Percentiles rank a stretch among this genome's conserved stretches.
phyloP scores from a whole-genome alignment of 331 rosid genomes.

The Rhamnella rubrinervis region DNA sequence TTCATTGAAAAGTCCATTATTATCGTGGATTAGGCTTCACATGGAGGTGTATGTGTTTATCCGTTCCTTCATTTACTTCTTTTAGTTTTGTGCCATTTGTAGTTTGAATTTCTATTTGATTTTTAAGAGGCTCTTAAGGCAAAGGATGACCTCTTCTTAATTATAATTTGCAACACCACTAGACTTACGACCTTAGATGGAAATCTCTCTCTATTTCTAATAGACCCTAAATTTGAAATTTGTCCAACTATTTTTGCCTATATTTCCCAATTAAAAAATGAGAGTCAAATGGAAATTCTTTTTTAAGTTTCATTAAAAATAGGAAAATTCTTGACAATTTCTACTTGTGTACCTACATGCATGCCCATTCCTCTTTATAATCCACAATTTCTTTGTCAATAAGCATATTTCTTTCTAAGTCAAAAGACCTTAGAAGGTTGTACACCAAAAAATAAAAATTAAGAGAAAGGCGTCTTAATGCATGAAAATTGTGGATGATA shows the following conservation, averaged over 20 bases:
- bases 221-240: too few relatives aligned
- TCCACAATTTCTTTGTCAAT: conserved; percentile 6
- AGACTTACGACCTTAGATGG: too few relatives aligned
- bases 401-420: neutral
- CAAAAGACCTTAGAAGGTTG: neutral
- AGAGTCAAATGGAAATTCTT: neutral
- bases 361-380: conserved; percentile 12
- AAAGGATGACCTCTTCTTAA: too few relatives aligned
- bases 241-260: too few relatives aligned
- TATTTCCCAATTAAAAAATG: neutral
- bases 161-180: too few relatives aligned
- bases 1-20: too few relatives aligned
- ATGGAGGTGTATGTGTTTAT: neutral
- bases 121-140: too few relatives aligned
- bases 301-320: conserved; percentile 1
- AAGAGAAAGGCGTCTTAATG: neutral
- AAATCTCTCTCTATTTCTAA: too few relatives aligned
- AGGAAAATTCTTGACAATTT: neutral
- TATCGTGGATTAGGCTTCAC: neutral
- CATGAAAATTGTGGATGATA: conserved; percentile 1
- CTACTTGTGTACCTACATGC: too few relatives aligned
- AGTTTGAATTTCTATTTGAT: neutral
- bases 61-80: neutral
- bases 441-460: neutral
- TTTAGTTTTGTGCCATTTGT: neutral